Evolutionary conservation across 441 rosid genomes (phyloP).

Genomic region (Biscutella laevigata): DNA sequence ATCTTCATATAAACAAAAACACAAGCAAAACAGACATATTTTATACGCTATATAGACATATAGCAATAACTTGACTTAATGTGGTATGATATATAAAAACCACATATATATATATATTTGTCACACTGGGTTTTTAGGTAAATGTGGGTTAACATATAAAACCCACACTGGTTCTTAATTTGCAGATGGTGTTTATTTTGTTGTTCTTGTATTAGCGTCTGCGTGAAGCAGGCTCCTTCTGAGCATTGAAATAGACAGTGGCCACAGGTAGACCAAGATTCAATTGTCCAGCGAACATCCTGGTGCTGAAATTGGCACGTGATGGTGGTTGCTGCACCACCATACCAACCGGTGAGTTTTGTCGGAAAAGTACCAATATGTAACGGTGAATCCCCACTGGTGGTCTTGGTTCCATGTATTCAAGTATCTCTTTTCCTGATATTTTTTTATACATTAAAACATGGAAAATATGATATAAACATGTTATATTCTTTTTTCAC

Average conservation of each 20-base stretch:
- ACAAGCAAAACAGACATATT: background rate
- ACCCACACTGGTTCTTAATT: too few species aligned
- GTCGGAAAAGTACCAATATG: conserved; percentile 67
- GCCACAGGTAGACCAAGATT: conserved; percentile 73
- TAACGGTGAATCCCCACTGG: conserved; percentile 85
- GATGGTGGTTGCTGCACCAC: conserved; percentile 51
- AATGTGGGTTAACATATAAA: background rate
- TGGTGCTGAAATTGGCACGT: conserved; percentile 65
- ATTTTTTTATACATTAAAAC: too few species aligned
- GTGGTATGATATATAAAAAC: conserved; percentile 14
- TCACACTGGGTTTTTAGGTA: background rate
- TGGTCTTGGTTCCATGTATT: conserved; percentile 66
- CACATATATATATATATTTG: background rate
- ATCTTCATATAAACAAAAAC: background rate
- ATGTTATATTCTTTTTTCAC: too few species aligned
- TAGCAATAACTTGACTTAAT: conserved; percentile 11
- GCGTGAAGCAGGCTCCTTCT: conserved; percentile 68
- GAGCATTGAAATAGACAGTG: conserved; percentile 69
- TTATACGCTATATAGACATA: background rate
- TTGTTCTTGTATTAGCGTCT: conserved; percentile 36
- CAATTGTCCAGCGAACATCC: conserved; percentile 49
- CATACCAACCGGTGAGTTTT: conserved; percentile 48
- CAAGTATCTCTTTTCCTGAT: conserved; percentile 59
- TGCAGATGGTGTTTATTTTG: background rate
- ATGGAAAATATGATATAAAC: too few species aligned